Conservation (phyloP, 2,329 filamentous ascomycete species). For the Ascosphaera aggregata region DNA sequence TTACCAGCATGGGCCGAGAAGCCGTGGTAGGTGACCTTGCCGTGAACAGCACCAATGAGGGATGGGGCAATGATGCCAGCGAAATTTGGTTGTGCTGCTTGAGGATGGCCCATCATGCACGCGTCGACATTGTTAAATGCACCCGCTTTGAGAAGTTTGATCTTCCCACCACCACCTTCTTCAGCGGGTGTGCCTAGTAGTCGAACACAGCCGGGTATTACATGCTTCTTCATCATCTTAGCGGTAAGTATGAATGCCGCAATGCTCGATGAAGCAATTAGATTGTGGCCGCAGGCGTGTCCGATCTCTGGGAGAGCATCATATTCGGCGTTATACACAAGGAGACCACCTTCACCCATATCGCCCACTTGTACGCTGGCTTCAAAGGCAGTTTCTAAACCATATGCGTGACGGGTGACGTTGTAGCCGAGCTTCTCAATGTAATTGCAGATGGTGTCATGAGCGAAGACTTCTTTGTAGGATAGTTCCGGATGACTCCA, state of each 20-base stretch:
- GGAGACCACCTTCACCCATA: constrained; percentile 16
- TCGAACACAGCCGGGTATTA: constrained; percentile 15
- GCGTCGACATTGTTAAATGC: constrained; percentile 19
- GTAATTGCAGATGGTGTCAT: constrained; percentile 24
- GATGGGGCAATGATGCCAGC: neutral
- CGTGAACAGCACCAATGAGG: constrained; percentile 4
- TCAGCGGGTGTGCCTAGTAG: constrained; percentile 19
- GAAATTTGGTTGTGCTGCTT: neutral
- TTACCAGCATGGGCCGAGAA: constrained; percentile 29
- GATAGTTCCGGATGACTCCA: constrained; percentile 28
- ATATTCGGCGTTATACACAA: constrained; percentile 21
- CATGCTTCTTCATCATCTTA: constrained; percentile 18
- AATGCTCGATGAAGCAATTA: constrained; percentile 15
- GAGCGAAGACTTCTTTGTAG: constrained; percentile 28
- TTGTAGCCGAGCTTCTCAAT: constrained; percentile 22
- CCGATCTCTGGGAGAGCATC: constrained; percentile 19
- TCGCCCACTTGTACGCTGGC: constrained; percentile 8
- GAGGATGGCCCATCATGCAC: constrained; percentile 17
- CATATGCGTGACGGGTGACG: constrained; percentile 27
- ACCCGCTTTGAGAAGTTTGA: constrained; percentile 20
- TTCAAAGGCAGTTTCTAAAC: constrained; percentile 27
- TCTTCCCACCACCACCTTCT: constrained; percentile 18
- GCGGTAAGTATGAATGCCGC: constrained; percentile 23
- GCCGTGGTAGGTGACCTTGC: constrained; percentile 17
- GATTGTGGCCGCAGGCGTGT: constrained; percentile 19